These are phyloP conservation scores for Trifolium repens DNA, from an alignment of 306 rosid genomes.

Conservation along the genomic window DNA sequence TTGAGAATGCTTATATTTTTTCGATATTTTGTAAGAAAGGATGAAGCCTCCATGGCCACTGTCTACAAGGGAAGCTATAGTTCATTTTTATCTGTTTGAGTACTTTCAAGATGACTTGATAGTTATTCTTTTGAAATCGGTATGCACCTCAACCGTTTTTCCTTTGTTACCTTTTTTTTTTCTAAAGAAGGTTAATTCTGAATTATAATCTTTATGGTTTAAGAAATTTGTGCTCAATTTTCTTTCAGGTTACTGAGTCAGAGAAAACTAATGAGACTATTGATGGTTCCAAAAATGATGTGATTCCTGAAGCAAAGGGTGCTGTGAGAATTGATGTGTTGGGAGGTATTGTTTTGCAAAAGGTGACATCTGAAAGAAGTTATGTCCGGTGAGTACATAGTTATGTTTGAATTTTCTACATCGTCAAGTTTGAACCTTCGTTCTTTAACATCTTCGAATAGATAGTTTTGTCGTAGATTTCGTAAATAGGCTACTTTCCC, in stretches of 20 bases:
- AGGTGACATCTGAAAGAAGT: slow-evolving; percentile 84
- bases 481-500: not conserved
- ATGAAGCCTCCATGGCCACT: slow-evolving; percentile 94
- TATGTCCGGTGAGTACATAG: slow-evolving; percentile 79
- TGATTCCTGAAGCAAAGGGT: slow-evolving; percentile 69
- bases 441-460: not conserved
- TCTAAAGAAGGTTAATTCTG: not conserved
- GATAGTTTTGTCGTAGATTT: not conserved
- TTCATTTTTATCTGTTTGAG: slow-evolving; percentile 84
- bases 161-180: not conserved
- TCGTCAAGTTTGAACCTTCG: not conserved
- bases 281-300: slow-evolving; percentile 57
- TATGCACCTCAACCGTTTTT: slow-evolving; percentile 39
- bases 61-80: slow-evolving; percentile 81
- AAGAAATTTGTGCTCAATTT: slow-evolving; percentile 31
- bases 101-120: slow-evolving; percentile 82
- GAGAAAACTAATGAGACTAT: slow-evolving; percentile 46
- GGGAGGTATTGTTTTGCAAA: slow-evolving; percentile 95
- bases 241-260: slow-evolving; percentile 64
- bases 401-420: not conserved
- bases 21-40: slow-evolving; percentile 81
- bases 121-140: slow-evolving; percentile 82
- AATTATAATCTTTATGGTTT: slow-evolving; percentile 35
- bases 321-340: slow-evolving; percentile 79
- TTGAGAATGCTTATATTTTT: slow-evolving; percentile 50